Conservation (phyloP, 495 filamentous ascomycete species). For the Penicillium steckii region DNA sequence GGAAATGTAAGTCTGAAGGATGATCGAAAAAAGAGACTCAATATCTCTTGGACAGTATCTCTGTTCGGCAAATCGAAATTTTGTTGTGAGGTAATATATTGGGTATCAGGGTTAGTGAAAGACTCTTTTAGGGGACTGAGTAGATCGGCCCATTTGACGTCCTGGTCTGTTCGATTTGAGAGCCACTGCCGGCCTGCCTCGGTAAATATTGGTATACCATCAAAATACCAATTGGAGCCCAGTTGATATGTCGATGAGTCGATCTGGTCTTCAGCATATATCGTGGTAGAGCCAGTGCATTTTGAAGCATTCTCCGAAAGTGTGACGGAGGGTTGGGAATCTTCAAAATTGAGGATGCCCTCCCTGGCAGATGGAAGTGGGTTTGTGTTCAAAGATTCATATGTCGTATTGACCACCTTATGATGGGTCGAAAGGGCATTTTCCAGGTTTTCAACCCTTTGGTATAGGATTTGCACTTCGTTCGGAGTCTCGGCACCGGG, state of each 20-base stretch:
- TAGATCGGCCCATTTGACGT: constrained; percentile 6
- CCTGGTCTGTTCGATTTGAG: constrained; percentile 14
- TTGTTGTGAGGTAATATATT: neutral
- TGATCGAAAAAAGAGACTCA: constrained; percentile 4
- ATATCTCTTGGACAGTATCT: neutral
- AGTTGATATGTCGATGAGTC: constrained; percentile 1
- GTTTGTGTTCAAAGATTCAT: too few species aligned
- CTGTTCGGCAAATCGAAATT: constrained; percentile 12
- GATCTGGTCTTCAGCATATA: too few species aligned
- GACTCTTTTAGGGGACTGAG: neutral
- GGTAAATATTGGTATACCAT: constrained; percentile 15
- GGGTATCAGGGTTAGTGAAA: neutral
- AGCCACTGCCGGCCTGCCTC: constrained; percentile 15
- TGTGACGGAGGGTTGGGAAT: too few species aligned
- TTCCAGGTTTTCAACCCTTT: too few species aligned
- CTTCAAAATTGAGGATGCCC: too few species aligned
- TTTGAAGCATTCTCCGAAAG: too few species aligned
- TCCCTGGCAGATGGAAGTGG: too few species aligned
- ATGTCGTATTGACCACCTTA: too few species aligned
- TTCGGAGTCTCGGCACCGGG: too few species aligned
- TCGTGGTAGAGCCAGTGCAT: too few species aligned
- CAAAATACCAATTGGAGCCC: constrained; percentile 22
- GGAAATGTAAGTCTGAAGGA: constrained; percentile 7
- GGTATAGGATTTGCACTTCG: too few species aligned
- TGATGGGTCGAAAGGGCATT: too few species aligned